Evolutionary conservation across 140 eudicot species (phyloP), one percentile per base, ranked within the genome.

Genomic region (Cichorium intybus): DNA sequence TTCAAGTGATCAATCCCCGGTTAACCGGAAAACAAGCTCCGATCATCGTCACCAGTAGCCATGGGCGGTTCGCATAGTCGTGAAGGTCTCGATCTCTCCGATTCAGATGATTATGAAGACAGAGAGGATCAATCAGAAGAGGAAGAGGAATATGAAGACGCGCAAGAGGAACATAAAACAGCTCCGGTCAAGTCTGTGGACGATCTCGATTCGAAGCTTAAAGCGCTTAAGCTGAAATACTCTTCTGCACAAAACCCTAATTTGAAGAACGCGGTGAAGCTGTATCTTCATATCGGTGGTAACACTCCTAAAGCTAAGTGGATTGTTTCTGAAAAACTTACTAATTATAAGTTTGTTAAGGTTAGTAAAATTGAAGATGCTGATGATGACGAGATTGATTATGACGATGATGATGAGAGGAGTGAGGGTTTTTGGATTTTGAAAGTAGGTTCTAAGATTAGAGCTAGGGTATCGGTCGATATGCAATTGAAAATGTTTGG

Each of bases 61-160:
- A 90, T 90, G 97, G 97, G 97, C 8, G 95, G 69, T 10, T 85
- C 95, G 6, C 89, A 90, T 7, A 90, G 97, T 48, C 95, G 97
- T 56, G 97, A 87, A 74, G 95, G 93, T 12, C 85, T 90, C 5
- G 95, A 90, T 55, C 88, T 90, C 65, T 81, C 95, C 27, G 97
- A 90, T 52, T 81, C 89, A 26, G 91, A 83, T 18, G 75, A 80
- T 5, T 81, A 78, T 28, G 86, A 74, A 15, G 84, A 81, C 7
- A 64, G 60, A 35, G 79, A 77, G 3, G 45, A 24, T 5, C 75
- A 67, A 24, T 43, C 67, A 47, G 79, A 82, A 23, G 75, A 70
- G 16, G 64, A 61, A 3, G 64, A 61, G 1, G 64, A 62, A 0
- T 79, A 85, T 47, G 75, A 85, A 63, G 85, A 85, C 33, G 84